Conservation (phyloP, 2,329 filamentous ascomycete species). For the Fusarium equiseti region DNA sequence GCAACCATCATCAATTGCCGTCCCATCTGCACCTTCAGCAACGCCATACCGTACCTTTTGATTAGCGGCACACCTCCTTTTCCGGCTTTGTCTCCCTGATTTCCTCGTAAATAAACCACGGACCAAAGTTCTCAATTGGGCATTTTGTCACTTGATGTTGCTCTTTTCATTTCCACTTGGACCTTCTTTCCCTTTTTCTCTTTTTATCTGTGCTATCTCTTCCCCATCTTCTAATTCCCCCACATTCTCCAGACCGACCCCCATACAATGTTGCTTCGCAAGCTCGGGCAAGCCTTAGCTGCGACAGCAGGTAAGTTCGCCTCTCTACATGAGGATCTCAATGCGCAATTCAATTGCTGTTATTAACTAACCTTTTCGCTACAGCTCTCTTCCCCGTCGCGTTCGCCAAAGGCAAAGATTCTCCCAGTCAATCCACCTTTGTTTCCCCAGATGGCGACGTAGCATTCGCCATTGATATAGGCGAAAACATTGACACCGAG, state of each 20-base stretch:
- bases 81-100: slow-evolving; percentile 36
- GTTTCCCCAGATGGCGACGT: slow-evolving; percentile 58
- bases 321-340: background rate
- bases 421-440: slow-evolving; percentile 57
- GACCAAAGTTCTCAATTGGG: slow-evolving; percentile 11
- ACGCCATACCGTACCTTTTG: slow-evolving; percentile 11
- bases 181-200: background rate
- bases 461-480: slow-evolving; percentile 64
- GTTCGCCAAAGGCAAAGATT: slow-evolving; percentile 47
- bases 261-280: slow-evolving; percentile 49
- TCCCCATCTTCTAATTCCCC: slow-evolving; percentile 12
- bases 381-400: slow-evolving; percentile 45
- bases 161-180: background rate
- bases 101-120: slow-evolving; percentile 21
- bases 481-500: slow-evolving; percentile 59
- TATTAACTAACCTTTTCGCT: slow-evolving; percentile 4
- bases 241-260: slow-evolving; percentile 18
- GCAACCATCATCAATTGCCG: slow-evolving; percentile 31
- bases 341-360: background rate
- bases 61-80: slow-evolving; percentile 45
- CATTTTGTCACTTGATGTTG: slow-evolving; percentile 8
- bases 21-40: slow-evolving; percentile 12
- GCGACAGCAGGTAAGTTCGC: slow-evolving; percentile 45
- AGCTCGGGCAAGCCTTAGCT: slow-evolving; percentile 48
- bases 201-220: background rate